Base-by-base conservation (phyloP, 768 basidiomycete species). In the Tylopilus sp. region DNA sequence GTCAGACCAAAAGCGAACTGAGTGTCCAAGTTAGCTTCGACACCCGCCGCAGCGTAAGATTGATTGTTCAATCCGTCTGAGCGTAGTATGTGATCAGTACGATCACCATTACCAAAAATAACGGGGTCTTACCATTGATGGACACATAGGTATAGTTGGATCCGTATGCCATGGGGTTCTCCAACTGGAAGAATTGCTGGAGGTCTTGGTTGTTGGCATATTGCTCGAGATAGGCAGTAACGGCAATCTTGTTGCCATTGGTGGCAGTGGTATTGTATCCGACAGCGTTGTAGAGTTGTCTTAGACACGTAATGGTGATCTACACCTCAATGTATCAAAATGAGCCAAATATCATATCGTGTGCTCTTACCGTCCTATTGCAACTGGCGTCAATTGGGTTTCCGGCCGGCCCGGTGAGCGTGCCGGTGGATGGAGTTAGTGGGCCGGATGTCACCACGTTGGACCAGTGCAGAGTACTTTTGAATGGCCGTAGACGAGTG, bases 1-100 rank as follows among this genome's bases (percentile, higher is more conserved):
- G 82, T 73, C 25, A 89, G 49, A 17, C 86, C 87, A 52, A 78
- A 83, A 1, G 78, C 83, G 63, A 81, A 85, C 59, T 88, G 85
- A 4, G 78, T 76, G 54, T 88, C 86, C 23, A 88, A 68, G 55
- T 84, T 76, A 3, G 86, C 87, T 63, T 91, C 88, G 4, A 51
- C 60, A 1, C 86, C 85, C 12, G 86, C 80, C 12, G 71, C 66
- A 0, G 65, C 66, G n/a, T 69, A 40, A 41, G 57, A 79, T 60
- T 90, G 86, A 51, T 76, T 74, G 60, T 89, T 86, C 51, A 69
- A 35, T 2, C 85, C 86, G 43, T 79, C 87, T 86, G 48, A 10
- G 48, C 2, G 59, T 44, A 28, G 50, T 9, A 8, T 28, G 11
- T 11, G 30, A n/a, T 59, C 49, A 66, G 15, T 38, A 28, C 18